Evolutionary conservation across 192 early-diverging fungal genomes (phyloP), one percentile per base, ranked within the genome.

Genomic region (Endogone sp.): DNA sequence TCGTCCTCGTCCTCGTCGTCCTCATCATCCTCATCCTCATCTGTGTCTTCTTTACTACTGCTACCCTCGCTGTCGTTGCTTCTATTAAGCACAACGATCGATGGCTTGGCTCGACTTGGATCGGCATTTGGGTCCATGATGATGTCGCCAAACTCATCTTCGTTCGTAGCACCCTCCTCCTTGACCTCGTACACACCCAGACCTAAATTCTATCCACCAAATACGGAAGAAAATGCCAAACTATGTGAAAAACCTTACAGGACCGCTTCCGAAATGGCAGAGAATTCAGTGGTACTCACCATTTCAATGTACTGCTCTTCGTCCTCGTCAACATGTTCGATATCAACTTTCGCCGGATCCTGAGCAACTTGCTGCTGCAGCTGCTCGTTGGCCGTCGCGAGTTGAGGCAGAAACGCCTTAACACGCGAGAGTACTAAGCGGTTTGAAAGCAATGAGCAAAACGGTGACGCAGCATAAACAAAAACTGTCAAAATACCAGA

Each of bases 291-390:
- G 4, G 13, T 44, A 44, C 62, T 81, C 54, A 72, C 85, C 87
- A 79, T 79, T 60, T 86, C 85, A 31, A 86, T 86, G 62, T 84
- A 86, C 32, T 81, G 80, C 21, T 79, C 37, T 13, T 44, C 85
- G 37, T 75, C 75, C 21, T 84, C 85, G 16, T 82, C 82, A 2
- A 86, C 81, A 56, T 82, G 75, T 32, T 86, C 85, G 64, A 86
- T 86, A 64, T 86, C 82, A 16, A 86, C 65, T 21, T 79, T 55
- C 27, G 75, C 76, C 4, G 82, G 80, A 59, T 85, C 77, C 28
- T 68, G 64, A 4, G 66, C 72, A 10, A 82, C 37, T 4, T 80
- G 64, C 37, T 80, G 55, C 28, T 78, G 69, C 37, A 80, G 70
- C 56, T 80, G 70, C 63, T 27, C 65, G 44, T 79, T 86, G 49